Base-by-base conservation (phyloP, 78 protist genomes). In the Dictyostelium brefeldianum region DNA sequence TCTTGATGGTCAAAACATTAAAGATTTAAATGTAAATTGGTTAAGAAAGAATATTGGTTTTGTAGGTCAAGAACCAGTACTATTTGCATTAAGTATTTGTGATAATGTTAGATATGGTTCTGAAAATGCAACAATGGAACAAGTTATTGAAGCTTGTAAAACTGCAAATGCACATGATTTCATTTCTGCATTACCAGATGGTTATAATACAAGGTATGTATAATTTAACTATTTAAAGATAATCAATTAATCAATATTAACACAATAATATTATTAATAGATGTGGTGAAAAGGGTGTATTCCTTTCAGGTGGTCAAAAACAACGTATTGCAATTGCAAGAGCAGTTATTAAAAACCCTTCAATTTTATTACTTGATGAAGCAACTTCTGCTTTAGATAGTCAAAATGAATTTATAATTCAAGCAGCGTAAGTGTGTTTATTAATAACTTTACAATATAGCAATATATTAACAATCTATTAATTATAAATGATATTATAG, bases 301-400 rank as follows among this genome's bases (percentile, higher is more conserved):
- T 89, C 89, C 89, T 99, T 59, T 80, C 96, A 36, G 99, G 99
- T 11, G 97, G 98, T 47, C 98, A 96, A 81, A 89, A 85, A 59
- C 89, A 84, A 80, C 92, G 99, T 20, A 90, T 98, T 29, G 97
- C 98, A 65, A 96, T 98, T 25, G 99, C 99, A 0, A 80, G 99
- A 0, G 99, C 98, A 1, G 59, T 98, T 9, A 80, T 98, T n/a
- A 43, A 92, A 56, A 89, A 98, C 56, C 99, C 99, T 11, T 75
- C 57, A 65, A 96, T 99, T 56, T 81, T 99, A 29, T 71, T 99
- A 9, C 97, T 99, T 25, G 99, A 99, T 87, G 99, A 98, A 87
- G 99, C 99, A n/a, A 99, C 99, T 53, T 62, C 96, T 15, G 99
- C 99, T 22, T 96, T 99, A 27, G 99, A 99, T 81, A 80, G 97